Percentiles rank a stretch among this genome's conserved stretches.
Conservation (phyloP, 306 rosid genomes). For the Prunus padus region DNA sequence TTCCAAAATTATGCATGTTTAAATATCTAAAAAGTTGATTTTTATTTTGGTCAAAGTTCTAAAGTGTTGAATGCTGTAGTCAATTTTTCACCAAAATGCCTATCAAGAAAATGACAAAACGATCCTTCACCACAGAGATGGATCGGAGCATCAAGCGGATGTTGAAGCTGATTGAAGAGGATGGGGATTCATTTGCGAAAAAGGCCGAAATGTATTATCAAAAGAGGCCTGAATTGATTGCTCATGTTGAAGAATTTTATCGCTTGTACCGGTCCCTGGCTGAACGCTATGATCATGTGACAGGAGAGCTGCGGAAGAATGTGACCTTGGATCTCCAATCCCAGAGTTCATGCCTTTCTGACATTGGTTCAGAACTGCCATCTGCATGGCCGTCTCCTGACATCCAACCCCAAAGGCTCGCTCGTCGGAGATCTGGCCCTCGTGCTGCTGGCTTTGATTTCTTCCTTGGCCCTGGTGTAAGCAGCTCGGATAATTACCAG, state of each 20-base stretch:
- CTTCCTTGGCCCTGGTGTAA: constrained; percentile 84
- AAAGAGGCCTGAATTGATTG: constrained; percentile 82
- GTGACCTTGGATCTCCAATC: constrained; percentile 80
- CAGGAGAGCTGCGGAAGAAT: constrained; percentile 74
- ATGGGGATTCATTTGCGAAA: constrained; percentile 94
- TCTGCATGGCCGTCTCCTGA: constrained; percentile 51
- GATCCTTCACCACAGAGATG: constrained; percentile 66
- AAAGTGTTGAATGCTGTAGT: constrained; percentile 1
- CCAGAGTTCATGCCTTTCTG: constrained; percentile 70
- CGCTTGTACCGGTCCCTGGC: constrained; percentile 84
- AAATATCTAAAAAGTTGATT: constrained; percentile 6
- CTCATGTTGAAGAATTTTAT: constrained; percentile 88
- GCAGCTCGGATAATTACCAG: constrained; percentile 57
- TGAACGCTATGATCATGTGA: constrained; percentile 90
- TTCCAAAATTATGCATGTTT: constrained; percentile 20
- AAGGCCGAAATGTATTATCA: constrained; percentile 97
- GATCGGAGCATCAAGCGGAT: constrained; percentile 77
- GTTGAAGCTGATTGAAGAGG: constrained; percentile 91
- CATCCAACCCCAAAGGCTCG: constrained; percentile 20
- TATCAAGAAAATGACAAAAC: constrained; percentile 47
- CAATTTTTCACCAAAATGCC: constrained; percentile 34
- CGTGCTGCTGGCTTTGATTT: constrained; percentile 94
- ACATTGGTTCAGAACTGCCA: constrained; percentile 62
- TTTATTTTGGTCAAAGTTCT: constrained; percentile 1
- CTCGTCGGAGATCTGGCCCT: constrained; percentile 51